These are phyloP conservation scores for Diplodia intermedia DNA, from an alignment of 2,329 filamentous ascomycete species.

Conservation along the genomic window DNA sequence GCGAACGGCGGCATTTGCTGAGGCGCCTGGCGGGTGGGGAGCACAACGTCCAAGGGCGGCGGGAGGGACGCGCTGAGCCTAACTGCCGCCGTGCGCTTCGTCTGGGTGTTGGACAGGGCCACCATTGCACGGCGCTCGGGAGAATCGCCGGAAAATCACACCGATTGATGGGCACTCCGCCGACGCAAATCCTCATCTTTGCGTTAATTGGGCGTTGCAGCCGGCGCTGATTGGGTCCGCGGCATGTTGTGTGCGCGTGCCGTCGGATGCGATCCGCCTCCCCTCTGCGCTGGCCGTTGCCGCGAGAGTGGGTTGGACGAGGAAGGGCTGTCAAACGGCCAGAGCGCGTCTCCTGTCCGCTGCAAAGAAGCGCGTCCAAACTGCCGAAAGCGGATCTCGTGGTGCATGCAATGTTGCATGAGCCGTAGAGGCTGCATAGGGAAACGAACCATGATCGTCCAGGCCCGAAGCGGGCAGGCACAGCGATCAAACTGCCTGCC, in stretches of 20 bases:
- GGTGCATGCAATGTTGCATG: constrained; percentile 29
- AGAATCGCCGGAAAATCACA: constrained; percentile 34
- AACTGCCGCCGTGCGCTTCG: constrained; percentile 24
- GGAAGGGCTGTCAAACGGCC: constrained; percentile 22
- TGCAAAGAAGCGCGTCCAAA: constrained; percentile 25
- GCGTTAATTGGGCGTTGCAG: constrained; percentile 27
- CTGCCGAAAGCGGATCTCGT: constrained; percentile 27
- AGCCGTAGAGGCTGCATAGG: constrained; percentile 13
- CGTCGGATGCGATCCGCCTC: constrained; percentile 29
- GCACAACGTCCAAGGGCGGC: constrained; percentile 17
- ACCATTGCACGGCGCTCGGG: constrained; percentile 25
- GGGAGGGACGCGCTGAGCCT: constrained; percentile 25
- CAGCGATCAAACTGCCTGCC: constrained; percentile 29
- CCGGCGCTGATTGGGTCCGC: constrained; percentile 22
- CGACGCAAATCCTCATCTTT: constrained; percentile 33
- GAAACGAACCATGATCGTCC: constrained; percentile 28
- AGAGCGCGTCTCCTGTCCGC: constrained; percentile 21
- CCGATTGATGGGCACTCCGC: constrained; percentile 29
- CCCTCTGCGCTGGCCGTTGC: constrained; percentile 27
- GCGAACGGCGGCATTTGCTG: constrained; percentile 14
- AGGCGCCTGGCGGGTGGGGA: constrained; percentile 15
- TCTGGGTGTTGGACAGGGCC: constrained; percentile 29
- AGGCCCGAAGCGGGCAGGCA: constrained; percentile 25
- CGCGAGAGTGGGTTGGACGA: constrained; percentile 19
- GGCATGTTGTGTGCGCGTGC: constrained; percentile 25